Percentiles rank a stretch among this genome's conserved stretches.
phyloP scores from a whole-genome alignment of 257 asterid species.

The Nicotiana sylvestris region DNA sequence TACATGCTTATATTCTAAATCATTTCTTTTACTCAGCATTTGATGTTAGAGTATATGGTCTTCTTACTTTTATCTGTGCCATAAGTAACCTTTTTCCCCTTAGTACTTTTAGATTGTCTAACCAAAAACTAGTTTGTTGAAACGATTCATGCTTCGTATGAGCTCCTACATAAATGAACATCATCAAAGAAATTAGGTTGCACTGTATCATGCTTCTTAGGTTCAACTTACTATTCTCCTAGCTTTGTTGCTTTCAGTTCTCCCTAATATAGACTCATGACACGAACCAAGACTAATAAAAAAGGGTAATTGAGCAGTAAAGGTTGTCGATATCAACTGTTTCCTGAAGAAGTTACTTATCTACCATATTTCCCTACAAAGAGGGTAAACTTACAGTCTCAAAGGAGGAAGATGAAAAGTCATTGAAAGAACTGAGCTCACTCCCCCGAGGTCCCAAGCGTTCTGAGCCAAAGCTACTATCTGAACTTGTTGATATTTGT shows the following conservation, averaged over 20 bases:
- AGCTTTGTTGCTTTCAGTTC: background rate
- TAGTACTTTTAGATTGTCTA: background rate
- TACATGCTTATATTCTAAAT: background rate
- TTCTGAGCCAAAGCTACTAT: slow-evolving; percentile 54
- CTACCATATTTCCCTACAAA: background rate
- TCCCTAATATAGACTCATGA: background rate
- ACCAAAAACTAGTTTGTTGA: background rate
- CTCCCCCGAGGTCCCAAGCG: slow-evolving; percentile 41
- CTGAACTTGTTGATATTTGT: slow-evolving; percentile 58
- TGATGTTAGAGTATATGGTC: background rate
- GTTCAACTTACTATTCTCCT: slow-evolving; percentile 1
- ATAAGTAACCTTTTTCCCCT: background rate
- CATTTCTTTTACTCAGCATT: background rate
- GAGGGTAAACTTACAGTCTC: slow-evolving; percentile 49
- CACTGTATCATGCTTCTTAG: background rate
- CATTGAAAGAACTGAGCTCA: slow-evolving; percentile 38
- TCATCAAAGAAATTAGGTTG: background rate
- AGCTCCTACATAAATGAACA: background rate
- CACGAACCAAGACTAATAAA: background rate
- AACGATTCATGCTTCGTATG: background rate
- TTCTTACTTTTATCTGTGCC: background rate
- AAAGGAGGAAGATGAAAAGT: slow-evolving; percentile 47
- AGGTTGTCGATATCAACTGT: background rate
- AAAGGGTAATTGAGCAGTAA: background rate
- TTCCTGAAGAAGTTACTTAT: background rate